A percentile compares a stretch with the other conserved stretches of the same genome.
phyloP scores from a whole-genome alignment of 1,284 basidiomycete species.

The Chalciporus sp. region DNA sequence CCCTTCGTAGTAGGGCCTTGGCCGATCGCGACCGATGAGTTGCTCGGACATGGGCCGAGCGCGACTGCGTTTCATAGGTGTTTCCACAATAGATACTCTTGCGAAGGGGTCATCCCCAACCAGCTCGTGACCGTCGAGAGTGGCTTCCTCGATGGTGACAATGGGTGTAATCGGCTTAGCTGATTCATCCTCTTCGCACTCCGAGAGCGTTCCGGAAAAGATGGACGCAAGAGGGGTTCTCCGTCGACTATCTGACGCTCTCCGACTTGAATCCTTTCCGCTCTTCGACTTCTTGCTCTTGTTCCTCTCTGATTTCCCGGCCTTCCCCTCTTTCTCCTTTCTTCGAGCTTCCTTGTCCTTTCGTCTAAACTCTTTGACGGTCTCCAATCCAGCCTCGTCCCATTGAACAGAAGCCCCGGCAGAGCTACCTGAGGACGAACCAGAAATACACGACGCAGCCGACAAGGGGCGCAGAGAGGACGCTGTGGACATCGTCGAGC shows the following conservation, averaged over 20 bases:
- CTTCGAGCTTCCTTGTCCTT: constrained; percentile 42
- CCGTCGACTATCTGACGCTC: constrained; percentile 45
- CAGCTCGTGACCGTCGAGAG: constrained; percentile 48
- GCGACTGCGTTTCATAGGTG: constrained; percentile 54
- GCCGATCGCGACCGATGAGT: constrained; percentile 49
- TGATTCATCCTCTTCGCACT: constrained; percentile 11
- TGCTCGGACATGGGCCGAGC: constrained; percentile 69
- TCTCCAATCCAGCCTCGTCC: constrained; percentile 65
- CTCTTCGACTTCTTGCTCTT: constrained; percentile 34
- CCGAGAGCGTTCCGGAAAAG: constrained; percentile 43
- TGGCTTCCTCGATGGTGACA: constrained; percentile 53
- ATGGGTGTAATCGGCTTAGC: constrained; percentile 35
- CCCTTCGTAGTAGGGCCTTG: constrained; percentile 55
- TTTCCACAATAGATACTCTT: constrained; percentile 30
- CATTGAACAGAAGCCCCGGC: constrained; percentile 54
- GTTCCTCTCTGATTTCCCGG: constrained; percentile 11
- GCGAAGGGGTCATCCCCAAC: constrained; percentile 27
- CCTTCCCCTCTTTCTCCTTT: constrained; percentile 17
- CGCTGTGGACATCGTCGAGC: constrained; percentile 50
- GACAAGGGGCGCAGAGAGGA: constrained; percentile 64
- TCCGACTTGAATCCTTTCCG: constrained; percentile 23
- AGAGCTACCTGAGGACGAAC: constrained; percentile 50
- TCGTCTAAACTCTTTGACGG: constrained; percentile 52
- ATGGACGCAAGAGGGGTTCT: constrained; percentile 50
- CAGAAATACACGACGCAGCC: constrained; percentile 50